These are phyloP conservation scores for Neoboletus subvelutipes DNA, from an alignment of 768 basidiomycete species.

Conservation along the genomic window DNA sequence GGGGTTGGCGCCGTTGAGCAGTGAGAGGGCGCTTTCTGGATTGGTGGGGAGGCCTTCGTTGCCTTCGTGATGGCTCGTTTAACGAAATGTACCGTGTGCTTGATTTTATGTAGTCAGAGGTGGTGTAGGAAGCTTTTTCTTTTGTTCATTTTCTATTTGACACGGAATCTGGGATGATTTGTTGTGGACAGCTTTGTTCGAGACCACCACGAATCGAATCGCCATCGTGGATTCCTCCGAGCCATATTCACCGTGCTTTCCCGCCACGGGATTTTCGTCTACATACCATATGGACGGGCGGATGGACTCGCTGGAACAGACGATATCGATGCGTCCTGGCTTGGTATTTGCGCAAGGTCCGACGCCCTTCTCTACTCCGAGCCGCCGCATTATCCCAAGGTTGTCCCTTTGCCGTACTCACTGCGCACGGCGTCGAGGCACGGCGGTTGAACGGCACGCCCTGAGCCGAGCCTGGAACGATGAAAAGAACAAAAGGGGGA, in stretches of 20 bases:
- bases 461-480: not conserved
- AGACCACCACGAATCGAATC: not conserved
- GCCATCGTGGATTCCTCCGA: not conserved
- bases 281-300: not conserved
- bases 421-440: not conserved
- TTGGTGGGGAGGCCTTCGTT: conserved; percentile 21
- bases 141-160: not conserved
- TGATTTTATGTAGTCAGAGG: conserved; percentile 11
- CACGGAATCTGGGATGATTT: not conserved
- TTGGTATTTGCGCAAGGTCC: not conserved
- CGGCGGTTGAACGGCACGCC: not conserved
- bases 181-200: too few relatives aligned
- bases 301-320: not conserved
- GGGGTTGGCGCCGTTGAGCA: conserved; percentile 39
- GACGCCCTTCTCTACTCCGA: too few relatives aligned
- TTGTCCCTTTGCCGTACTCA: not conserved
- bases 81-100: conserved; percentile 1
- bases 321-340: not conserved
- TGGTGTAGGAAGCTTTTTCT: conserved; percentile 5
- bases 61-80: conserved; percentile 12
- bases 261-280: not conserved
- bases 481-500: not conserved
- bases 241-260: not conserved
- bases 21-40: conserved; percentile 32
- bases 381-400: too few relatives aligned